phyloP scores from a whole-genome alignment of 352 stramenopile genomes.

The Phytophthora litchii region DNA sequence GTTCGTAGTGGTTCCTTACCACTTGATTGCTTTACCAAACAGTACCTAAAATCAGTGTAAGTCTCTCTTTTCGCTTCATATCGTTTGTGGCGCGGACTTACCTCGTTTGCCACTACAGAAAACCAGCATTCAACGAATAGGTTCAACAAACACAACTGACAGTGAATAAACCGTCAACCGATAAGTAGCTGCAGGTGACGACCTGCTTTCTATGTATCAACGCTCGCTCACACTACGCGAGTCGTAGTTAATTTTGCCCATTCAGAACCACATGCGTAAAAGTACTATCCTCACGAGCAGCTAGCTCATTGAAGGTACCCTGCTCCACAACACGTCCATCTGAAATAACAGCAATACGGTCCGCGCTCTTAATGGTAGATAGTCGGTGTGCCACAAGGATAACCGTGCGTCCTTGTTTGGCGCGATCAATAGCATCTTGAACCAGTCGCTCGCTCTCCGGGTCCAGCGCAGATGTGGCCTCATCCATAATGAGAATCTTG shows the following conservation, averaged over 20 bases:
- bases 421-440: constrained; percentile 75
- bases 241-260: constrained; percentile 47
- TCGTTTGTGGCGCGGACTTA: neutral
- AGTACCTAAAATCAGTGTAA: constrained; percentile 60
- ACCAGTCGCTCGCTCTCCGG: constrained; percentile 79
- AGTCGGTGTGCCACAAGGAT: constrained; percentile 98
- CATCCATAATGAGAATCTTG: constrained; percentile 80
- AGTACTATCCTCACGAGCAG: constrained; percentile 61
- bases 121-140: constrained; percentile 25
- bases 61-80: constrained; percentile 2
- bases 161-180: constrained; percentile 26
- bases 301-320: constrained; percentile 72
- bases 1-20: constrained; percentile 39
- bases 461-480: constrained; percentile 80
- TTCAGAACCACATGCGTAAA: constrained; percentile 82
- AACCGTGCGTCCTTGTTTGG: constrained; percentile 91
- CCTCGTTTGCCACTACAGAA: constrained; percentile 14
- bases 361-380: constrained; percentile 92
- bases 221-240: constrained; percentile 1
- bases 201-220: constrained; percentile 30
- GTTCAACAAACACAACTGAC: constrained; percentile 3
- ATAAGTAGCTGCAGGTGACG: neutral
- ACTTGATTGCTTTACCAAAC: constrained; percentile 58
- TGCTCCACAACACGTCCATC: constrained; percentile 88
- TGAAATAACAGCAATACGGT: constrained; percentile 92